Conservation (phyloP, 2,329 filamentous ascomycete genomes). For the Ceratocystis destructans region DNA sequence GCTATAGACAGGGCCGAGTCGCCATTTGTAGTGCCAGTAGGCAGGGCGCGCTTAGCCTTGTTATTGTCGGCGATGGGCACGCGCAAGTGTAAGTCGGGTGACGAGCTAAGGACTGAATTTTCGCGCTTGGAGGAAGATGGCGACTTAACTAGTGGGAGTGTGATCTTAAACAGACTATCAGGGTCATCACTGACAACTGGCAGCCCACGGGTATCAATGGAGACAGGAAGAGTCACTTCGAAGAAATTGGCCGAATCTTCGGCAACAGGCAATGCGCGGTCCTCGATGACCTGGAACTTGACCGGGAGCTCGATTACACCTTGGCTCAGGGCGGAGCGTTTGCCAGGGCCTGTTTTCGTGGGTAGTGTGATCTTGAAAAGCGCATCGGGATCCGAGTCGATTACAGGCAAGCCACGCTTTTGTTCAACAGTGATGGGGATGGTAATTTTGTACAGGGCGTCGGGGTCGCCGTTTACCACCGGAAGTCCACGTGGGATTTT, state of each 20-base stretch:
- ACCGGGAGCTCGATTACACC: constrained; percentile 9
- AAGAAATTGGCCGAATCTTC: constrained; percentile 7
- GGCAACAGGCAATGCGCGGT: constrained; percentile 11
- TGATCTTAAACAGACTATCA: constrained; percentile 15
- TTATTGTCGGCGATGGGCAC: constrained; percentile 4
- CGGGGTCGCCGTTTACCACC: constrained; percentile 13
- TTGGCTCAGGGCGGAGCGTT: neutral
- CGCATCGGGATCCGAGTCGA: constrained; percentile 14
- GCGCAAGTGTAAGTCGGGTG: constrained; percentile 8
- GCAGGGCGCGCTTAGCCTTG: constrained; percentile 7
- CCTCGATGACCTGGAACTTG: constrained; percentile 9
- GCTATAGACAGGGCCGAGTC: constrained; percentile 16
- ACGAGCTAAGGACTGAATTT: constrained; percentile 7
- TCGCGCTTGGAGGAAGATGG: constrained; percentile 7
- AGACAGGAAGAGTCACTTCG: constrained; percentile 18
- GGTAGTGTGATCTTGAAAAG: constrained; percentile 17
- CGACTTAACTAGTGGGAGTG: constrained; percentile 9
- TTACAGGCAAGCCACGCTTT: constrained; percentile 12
- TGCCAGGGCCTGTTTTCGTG: neutral
- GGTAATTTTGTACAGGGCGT: constrained; percentile 16
- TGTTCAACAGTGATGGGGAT: constrained; percentile 7
- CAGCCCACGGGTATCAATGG: constrained; percentile 13
- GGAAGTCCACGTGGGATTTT: constrained; percentile 11
- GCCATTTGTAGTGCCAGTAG: constrained; percentile 3
- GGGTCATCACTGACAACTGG: constrained; percentile 17